Base-by-base conservation (phyloP, 768 basidiomycete species). In the Multifurca ochricompacta region DNA sequence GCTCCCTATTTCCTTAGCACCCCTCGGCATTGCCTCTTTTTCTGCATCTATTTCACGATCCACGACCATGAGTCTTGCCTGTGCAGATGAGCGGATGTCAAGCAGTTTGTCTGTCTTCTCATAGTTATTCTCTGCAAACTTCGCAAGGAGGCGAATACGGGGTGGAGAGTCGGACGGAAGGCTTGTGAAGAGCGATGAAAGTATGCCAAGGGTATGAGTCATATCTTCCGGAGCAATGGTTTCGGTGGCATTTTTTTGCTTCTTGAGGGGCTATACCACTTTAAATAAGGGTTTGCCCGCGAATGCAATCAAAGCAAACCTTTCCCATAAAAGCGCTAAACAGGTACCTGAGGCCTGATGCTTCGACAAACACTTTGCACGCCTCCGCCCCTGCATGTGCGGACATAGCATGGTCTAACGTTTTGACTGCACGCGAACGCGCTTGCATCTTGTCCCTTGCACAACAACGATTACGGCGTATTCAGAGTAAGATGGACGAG, bases 311-410 rank as follows among this genome's bases (percentile, higher is more conserved):
- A n/a, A 30, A 6, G n/a, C 54, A 13, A 53, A 91, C 91, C 79
- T 95, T 95, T 68, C 91, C 89, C 91, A 98, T 95, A 56, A 98
- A 85, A 0, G 84, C 80, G 1, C 89, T 78, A 66, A 98, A 99
- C 40, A 99, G 69, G 1, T 84, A 87, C 71, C 93, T 97, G 39
- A 99, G 71, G 1, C 95, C 96, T 1, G 85, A 71, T 0, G 81
- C 85, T 53, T 95, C 91, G 8, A 99, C 80, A 63, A 99, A 98
- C 31, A 80, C 78, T 65, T 87, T 82, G 67, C 93, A 96, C 10
- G 82, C 71, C 11, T 75, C 71, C 1, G 83, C 72, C 30, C 93
- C 82, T 48, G 83, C 67, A 34, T 81, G 64, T 18, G 88, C 85
- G 41, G 93, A 87, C 77, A 95, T 81, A 1, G 94, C 92, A 65